phyloP scores from a whole-genome alignment of 139 green algal species.

The Chlorella vulgaris region DNA sequence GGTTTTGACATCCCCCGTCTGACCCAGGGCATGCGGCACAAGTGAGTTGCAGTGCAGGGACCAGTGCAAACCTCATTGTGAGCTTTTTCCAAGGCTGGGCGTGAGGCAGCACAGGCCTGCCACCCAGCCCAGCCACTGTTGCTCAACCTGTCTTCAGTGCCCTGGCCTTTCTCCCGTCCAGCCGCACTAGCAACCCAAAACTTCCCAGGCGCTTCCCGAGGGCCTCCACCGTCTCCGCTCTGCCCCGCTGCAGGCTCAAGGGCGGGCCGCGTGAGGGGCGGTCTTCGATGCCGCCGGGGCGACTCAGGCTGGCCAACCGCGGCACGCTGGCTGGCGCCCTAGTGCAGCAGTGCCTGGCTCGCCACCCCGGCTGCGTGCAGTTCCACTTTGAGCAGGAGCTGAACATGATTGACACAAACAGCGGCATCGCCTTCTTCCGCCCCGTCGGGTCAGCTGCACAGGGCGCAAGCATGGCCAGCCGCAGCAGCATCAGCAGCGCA shows the following conservation, averaged over 20 bases:
- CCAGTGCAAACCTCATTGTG: too few relatives aligned
- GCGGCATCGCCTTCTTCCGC: slow-evolving; percentile 1
- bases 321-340: slow-evolving; percentile 25
- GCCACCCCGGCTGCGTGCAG: slow-evolving; percentile 3
- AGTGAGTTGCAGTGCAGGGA: not conserved
- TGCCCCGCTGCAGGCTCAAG: not conserved
- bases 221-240: not conserved
- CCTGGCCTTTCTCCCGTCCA: not conserved
- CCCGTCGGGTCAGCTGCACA: slow-evolving; percentile 1
- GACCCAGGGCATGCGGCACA: not conserved
- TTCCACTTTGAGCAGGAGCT: slow-evolving; percentile 35
- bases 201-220: too few relatives aligned
- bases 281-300: not conserved
- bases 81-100: too few relatives aligned
- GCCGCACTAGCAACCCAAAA: too few relatives aligned
- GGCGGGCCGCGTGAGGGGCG: not conserved
- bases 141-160: not conserved
- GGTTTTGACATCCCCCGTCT: slow-evolving; percentile 10
- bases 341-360: slow-evolving; percentile 25
- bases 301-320: slow-evolving; percentile 7
- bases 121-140: too few relatives aligned
- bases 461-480: not conserved
- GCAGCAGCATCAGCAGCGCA: not conserved
- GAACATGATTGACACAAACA: not conserved
- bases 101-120: too few relatives aligned